phyloP scores from a whole-genome alignment of 192 early-diverging fungal species.

The Polychytrium aggregatum region DNA sequence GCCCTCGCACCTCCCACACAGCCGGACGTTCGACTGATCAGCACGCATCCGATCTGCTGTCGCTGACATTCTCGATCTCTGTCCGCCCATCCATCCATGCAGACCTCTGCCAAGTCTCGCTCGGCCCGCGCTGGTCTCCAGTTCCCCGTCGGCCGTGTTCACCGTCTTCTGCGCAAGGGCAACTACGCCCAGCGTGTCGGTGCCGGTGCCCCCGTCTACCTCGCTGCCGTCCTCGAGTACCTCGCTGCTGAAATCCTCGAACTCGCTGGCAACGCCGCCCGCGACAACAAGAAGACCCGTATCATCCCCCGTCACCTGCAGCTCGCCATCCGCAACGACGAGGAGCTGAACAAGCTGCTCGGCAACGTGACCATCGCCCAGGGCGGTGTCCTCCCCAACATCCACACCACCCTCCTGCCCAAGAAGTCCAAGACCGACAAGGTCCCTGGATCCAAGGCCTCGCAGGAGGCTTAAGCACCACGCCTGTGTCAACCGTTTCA shows the following conservation, averaged over 20 bases:
- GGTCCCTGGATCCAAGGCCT: too few relatives aligned
- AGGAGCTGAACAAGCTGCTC: slow-evolving; percentile 81
- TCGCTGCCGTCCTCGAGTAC: slow-evolving; percentile 86
- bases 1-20: too few relatives aligned
- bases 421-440: slow-evolving; percentile 7
- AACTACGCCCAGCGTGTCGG: slow-evolving; percentile 49
- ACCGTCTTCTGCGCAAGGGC: slow-evolving; percentile 40
- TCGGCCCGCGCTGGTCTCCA: slow-evolving; percentile 31
- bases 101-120: slow-evolving; percentile 3
- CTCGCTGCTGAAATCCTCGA: slow-evolving; percentile 87
- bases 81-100: too few relatives aligned
- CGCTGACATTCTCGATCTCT: too few relatives aligned
- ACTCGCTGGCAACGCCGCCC: slow-evolving; percentile 84
- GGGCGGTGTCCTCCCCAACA: slow-evolving; percentile 35
- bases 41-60: too few relatives aligned
- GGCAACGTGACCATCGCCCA: slow-evolving; percentile 77
- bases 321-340: slow-evolving; percentile 84
- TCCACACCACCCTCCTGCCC: slow-evolving; percentile 13
- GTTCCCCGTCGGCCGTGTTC: slow-evolving; percentile 89
- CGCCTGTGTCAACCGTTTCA: too few relatives aligned
- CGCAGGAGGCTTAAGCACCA: too few relatives aligned
- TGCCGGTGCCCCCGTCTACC: slow-evolving; percentile 84
- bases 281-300: slow-evolving; percentile 81
- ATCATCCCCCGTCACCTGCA: slow-evolving; percentile 85
- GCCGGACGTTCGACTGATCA: too few relatives aligned